These are phyloP conservation scores for Eremomyces bilateralis DNA, from an alignment of 495 filamentous ascomycete species.

Conservation along the genomic window DNA sequence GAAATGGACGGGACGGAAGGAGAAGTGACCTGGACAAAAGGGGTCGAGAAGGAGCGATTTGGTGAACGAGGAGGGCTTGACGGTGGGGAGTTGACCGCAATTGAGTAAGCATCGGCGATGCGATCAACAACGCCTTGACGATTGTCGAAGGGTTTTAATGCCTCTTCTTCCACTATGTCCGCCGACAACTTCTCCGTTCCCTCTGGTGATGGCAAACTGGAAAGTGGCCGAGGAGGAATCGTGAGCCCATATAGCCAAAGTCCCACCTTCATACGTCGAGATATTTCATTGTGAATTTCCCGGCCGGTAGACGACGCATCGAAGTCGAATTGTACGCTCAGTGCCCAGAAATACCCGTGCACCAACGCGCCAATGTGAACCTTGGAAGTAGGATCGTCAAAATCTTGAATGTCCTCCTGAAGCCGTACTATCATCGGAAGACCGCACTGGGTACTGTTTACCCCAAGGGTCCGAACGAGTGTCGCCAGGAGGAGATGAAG, in stretches of 20 bases:
- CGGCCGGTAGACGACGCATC: constrained; percentile 41
- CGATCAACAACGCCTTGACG: constrained; percentile 42
- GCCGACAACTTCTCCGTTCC: constrained; percentile 21
- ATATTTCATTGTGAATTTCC: constrained; percentile 53
- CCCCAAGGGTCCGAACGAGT: constrained; percentile 54
- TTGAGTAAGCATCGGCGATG: constrained; percentile 46
- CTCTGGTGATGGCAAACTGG: constrained; percentile 15
- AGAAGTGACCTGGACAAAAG: constrained; percentile 4
- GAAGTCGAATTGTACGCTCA: constrained; percentile 59
- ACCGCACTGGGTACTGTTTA: constrained; percentile 58
- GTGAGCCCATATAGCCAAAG: constrained; percentile 54
- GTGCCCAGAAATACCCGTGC: constrained; percentile 65
- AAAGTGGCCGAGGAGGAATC: constrained; percentile 28
- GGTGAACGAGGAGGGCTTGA: constrained; percentile 51
- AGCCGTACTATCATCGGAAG: constrained; percentile 74
- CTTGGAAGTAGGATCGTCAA: constrained; percentile 38
- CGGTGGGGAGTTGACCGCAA: constrained; percentile 33
- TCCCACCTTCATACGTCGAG: constrained; percentile 40
- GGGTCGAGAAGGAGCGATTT: constrained; percentile 38
- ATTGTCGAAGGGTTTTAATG: constrained; percentile 43
- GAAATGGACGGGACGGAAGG: background rate
- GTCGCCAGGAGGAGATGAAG: constrained; percentile 52
- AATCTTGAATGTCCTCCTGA: constrained; percentile 57
- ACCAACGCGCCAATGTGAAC: constrained; percentile 63
- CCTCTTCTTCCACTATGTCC: constrained; percentile 31